Conservation (phyloP, 164 flowering plant species). For the Saururus chinensis region DNA sequence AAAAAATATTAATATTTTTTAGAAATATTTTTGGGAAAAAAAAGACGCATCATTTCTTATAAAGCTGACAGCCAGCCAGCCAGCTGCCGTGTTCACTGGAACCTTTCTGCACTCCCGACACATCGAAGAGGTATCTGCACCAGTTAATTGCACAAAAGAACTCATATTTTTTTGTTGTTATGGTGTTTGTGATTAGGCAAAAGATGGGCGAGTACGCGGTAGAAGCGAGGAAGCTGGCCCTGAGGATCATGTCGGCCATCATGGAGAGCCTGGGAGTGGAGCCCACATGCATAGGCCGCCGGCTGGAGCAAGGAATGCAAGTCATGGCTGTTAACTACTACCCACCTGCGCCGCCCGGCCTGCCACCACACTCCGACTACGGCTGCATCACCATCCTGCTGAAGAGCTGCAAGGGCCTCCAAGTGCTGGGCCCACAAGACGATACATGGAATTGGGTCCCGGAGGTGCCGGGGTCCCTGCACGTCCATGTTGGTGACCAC, state of each 20-base stretch:
- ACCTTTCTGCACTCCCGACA: no score
- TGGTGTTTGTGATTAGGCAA: slow-evolving; percentile 34
- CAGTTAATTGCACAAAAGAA: no score
- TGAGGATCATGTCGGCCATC: slow-evolving; percentile 24
- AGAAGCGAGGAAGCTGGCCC: slow-evolving; percentile 24
- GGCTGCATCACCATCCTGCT: slow-evolving; percentile 35
- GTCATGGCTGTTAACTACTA: slow-evolving; percentile 41
- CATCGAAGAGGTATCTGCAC: no score
- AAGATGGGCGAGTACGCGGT: slow-evolving; percentile 34
- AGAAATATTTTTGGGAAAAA: no score
- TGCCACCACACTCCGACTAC: slow-evolving; percentile 55
- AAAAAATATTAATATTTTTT: no score
- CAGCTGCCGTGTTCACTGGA: no score
- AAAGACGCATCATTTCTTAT: no score
- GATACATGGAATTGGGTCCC: slow-evolving; percentile 28
- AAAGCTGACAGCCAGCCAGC: no score
- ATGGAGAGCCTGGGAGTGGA: slow-evolving; percentile 42
- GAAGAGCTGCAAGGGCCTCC: slow-evolving; percentile 38
- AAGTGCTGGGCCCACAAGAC: slow-evolving; percentile 19
- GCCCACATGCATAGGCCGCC: slow-evolving; percentile 11
- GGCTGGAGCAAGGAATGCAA: slow-evolving; percentile 39
- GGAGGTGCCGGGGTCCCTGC: slow-evolving; percentile 18
- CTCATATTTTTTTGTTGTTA: no score
- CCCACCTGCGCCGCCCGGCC: slow-evolving; percentile 43
- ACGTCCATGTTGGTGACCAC: slow-evolving; percentile 48